These are phyloP conservation scores for Penicillium canariense DNA, from an alignment of 495 filamentous ascomycete genomes.

Conservation along the genomic window DNA sequence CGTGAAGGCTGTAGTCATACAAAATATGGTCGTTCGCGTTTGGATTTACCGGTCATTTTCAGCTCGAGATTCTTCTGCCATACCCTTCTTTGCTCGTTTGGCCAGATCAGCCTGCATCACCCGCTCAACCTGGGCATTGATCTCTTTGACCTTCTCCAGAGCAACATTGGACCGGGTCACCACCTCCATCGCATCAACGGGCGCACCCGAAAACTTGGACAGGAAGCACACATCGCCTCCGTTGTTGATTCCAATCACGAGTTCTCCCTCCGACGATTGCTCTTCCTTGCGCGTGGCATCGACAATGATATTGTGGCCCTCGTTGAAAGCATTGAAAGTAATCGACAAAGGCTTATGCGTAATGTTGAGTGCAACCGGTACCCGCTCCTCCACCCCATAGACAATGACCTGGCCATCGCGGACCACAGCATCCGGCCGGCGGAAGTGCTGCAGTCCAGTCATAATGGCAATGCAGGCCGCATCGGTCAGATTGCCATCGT, in stretches of 20 bases:
- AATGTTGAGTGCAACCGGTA: constrained; percentile 84
- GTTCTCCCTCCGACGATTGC: constrained; percentile 76
- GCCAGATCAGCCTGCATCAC: constrained; percentile 74
- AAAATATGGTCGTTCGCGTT: constrained; percentile 9
- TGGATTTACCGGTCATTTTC: constrained; percentile 63
- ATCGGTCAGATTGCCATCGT: constrained; percentile 86
- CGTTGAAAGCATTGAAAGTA: constrained; percentile 77
- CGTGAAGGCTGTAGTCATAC: constrained; percentile 28
- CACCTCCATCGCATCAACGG: constrained; percentile 73
- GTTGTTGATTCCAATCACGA: constrained; percentile 82
- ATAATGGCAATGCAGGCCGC: constrained; percentile 82
- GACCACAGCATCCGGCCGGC: constrained; percentile 81
- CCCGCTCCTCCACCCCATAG: constrained; percentile 77
- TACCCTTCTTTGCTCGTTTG: constrained; percentile 68
- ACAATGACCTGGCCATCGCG: constrained; percentile 78
- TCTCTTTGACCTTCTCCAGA: constrained; percentile 72
- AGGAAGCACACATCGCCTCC: constrained; percentile 91
- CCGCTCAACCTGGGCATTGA: constrained; percentile 67
- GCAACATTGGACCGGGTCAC: constrained; percentile 69
- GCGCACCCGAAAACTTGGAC: constrained; percentile 78
- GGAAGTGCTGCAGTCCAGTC: constrained; percentile 83
- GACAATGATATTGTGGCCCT: constrained; percentile 62
- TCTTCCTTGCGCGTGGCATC: constrained; percentile 85
- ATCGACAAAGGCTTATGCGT: constrained; percentile 87
- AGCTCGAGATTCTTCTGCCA: constrained; percentile 75